Percentiles rank a stretch among this genome's conserved stretches.
These are phyloP conservation scores for Colletotrichum orbiculare DNA, from an alignment of 2,329 filamentous ascomycete genomes.

Conservation along the genomic window DNA sequence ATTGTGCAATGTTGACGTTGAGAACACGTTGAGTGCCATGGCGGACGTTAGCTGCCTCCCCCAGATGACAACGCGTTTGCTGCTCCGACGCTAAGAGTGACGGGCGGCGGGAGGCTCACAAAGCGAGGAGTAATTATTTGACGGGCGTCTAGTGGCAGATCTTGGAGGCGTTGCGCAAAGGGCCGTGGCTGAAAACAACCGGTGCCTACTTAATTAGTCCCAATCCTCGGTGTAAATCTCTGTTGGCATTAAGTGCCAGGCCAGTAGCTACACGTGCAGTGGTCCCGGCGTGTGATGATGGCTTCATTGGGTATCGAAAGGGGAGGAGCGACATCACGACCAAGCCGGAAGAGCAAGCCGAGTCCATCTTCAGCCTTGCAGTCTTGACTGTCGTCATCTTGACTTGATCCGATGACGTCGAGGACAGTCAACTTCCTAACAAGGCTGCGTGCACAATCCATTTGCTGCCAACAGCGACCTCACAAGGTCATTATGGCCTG, in stretches of 20 bases:
- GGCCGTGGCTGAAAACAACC: constrained; percentile 7
- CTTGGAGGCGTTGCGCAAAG: constrained; percentile 2
- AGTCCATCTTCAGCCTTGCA: background rate
- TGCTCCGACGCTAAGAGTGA: constrained; percentile 20
- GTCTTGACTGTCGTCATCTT: too few relatives aligned
- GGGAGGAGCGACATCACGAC: too few relatives aligned
- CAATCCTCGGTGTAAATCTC: too few relatives aligned
- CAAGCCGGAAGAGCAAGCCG: too few relatives aligned
- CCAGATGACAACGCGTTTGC: constrained; percentile 3
- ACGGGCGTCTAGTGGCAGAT: constrained; percentile 17
- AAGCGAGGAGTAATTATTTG: background rate
- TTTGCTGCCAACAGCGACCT: background rate
- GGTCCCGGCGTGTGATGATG: too few relatives aligned
- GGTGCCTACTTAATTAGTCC: too few relatives aligned
- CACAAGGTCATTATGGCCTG: constrained; percentile 8
- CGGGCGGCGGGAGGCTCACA: constrained; percentile 1
- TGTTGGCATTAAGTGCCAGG: too few relatives aligned
- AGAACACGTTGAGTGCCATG: background rate
- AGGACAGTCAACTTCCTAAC: background rate
- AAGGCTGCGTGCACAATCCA: background rate
- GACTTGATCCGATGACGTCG: background rate
- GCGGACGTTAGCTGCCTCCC: background rate
- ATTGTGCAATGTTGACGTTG: constrained; percentile 25
- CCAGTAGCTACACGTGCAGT: too few relatives aligned
- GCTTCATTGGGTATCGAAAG: too few relatives aligned